Evolutionary conservation across 2,329 filamentous ascomycete species (phyloP).

Genomic region (Nemania serpens): DNA sequence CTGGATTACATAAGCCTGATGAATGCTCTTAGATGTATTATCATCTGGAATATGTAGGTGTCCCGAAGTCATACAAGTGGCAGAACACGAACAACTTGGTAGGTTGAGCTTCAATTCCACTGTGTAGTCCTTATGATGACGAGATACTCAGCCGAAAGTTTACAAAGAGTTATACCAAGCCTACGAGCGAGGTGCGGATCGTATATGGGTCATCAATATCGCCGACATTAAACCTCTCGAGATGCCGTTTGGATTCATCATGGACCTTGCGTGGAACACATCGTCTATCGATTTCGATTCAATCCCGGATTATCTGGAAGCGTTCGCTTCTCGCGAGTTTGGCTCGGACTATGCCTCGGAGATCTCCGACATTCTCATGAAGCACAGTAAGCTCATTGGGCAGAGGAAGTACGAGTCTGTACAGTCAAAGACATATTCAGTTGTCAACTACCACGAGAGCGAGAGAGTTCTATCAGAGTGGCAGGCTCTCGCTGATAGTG

Average conservation of each 20-base stretch:
- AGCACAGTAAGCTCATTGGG: conserved; percentile 54
- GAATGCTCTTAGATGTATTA: conserved; percentile 57
- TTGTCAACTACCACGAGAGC: conserved; percentile 65
- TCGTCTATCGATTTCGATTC: conserved; percentile 46
- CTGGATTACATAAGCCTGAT: too few relatives aligned
- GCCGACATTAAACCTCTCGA: conserved; percentile 66
- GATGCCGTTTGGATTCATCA: conserved; percentile 32
- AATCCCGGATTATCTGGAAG: conserved; percentile 50
- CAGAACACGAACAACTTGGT: conserved; percentile 68
- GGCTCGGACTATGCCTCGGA: conserved; percentile 49
- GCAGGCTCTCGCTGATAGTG: conserved; percentile 51
- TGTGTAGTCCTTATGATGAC: not conserved
- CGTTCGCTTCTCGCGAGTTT: conserved; percentile 57
- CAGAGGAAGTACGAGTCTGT: conserved; percentile 65
- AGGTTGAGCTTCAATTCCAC: conserved; percentile 44
- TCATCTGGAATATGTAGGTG: conserved; percentile 59
- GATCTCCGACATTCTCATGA: conserved; percentile 56
- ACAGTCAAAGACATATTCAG: conserved; percentile 59
- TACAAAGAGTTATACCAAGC: conserved; percentile 60
- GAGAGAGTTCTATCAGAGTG: conserved; percentile 59
- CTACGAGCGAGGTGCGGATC: conserved; percentile 60
- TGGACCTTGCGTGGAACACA: conserved; percentile 58
- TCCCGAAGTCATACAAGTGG: conserved; percentile 58
- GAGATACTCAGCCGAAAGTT: conserved; percentile 23
- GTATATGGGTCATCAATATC: conserved; percentile 71